Base-by-base conservation (phyloP, 2,329 filamentous ascomycete genomes). In the Fusarium sp. region DNA sequence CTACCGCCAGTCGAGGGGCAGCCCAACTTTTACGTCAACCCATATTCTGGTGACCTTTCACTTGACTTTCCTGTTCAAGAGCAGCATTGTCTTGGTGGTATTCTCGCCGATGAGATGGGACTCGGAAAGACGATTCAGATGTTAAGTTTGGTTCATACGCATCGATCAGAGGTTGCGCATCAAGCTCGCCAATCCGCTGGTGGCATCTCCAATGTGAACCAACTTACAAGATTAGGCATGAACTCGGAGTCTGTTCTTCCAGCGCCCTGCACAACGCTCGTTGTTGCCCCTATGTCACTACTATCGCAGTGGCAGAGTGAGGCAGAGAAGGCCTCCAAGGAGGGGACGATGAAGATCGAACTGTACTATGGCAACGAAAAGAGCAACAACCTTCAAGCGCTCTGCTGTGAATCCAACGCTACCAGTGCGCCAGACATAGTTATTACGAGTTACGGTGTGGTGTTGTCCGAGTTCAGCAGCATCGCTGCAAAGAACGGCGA, bases 71-170 rank as follows among this genome's bases (percentile, higher is more conserved):
- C 96, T 1, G 87, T 89, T 2, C 96, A 99, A 77, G 93, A 98
- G 74, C 96, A 98, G 76, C 93, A 96, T 77, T 99, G 96, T 72
- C 83, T 97, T 0, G 96, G 96, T 46, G 96, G 96, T 6, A 92
- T 99, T 62, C 83, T 99, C 42, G 96, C 96, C 8, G 96, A 99
- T 75, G 92, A 98, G 80, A 99, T 99, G 96, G 96, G 96, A 50
- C 84, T 99, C 2, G 96, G 96, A 33, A 99, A 99, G 82, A 99
- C 96, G 0, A 98, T 99, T 58, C 95, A 99, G 77, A 98, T 99
- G 93, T 87, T 99, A 67, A 96, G 93, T 79, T 83, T 99, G 54
- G 87, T 99, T 5, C 96, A 99, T 77, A 88, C 92, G 0, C 92
- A 98, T 77, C 89, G 87, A 67, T 90, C 89, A 4, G 84, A 90